Evolutionary conservation across 805 yeast species (phyloP), one percentile per base, ranked within the genome.

Genomic region (Barnettozyma siamensis): DNA sequence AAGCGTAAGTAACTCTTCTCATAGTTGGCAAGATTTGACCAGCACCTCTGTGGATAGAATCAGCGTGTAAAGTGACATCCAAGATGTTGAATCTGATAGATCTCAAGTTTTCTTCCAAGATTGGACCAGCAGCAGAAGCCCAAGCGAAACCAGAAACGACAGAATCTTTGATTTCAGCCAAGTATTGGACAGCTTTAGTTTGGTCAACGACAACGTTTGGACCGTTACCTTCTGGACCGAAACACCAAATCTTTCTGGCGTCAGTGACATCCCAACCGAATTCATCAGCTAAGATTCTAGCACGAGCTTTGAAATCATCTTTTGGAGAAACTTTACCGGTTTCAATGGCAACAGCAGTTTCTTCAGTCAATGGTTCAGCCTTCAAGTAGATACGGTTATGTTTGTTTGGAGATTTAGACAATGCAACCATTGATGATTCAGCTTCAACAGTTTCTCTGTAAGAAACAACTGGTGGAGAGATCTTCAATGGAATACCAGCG

Each of bases 1-100:
- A 88, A 67, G 98, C 99, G 78, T 86, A 93, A 58, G 98, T 88
- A 62, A 82, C 98, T 81, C 98, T 89, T 83, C 98, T 89, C 98
- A 93, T 91, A 73, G 99, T 91, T 76, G 98, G 97, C 76, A 93
- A 88, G 72, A 91, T 82, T 80, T 91, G 99, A 76, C 98, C 99
- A 78, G 95, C 96, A 82, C 98, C 98, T 86, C 99, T 89, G 86
- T 91, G 99, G 76, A 91, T 91, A 74, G 99, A 96, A 86, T 91
- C 99, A 69, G 98, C 96, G 76, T 91, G 99, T 73, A 91, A 80
- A 60, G 96, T 89, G 67, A 91, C 99, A 83, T 91, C 99, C 77
- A 91, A 80, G 67, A 91, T 85, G 95, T 91, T 91, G 73, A 88
- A 76, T 78, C 98, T 88, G 65, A 88, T 79, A 64, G 95, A 86